phyloP scores from a whole-genome alignment of 2,329 filamentous ascomycete species.

The Fusarium napiforme region DNA sequence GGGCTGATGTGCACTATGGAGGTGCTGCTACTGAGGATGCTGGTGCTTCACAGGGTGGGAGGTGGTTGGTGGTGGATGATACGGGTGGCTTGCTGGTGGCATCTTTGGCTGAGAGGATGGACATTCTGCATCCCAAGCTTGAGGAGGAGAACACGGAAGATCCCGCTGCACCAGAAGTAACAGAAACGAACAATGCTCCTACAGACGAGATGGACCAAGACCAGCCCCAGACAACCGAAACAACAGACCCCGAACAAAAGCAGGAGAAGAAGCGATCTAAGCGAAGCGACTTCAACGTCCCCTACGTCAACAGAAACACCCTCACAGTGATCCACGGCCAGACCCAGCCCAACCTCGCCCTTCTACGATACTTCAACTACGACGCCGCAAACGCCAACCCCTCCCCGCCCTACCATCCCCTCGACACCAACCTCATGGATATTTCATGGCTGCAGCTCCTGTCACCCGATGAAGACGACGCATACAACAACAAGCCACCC shows the following conservation, averaged over 20 bases:
- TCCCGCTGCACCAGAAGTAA: not conserved
- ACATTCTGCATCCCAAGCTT: conserved; percentile 70
- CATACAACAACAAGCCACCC: conserved; percentile 75
- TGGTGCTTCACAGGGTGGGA: conserved; percentile 50
- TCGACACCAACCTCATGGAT: conserved; percentile 82
- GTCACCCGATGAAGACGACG: conserved; percentile 77
- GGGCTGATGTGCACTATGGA: conserved; percentile 85
- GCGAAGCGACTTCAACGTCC: conserved; percentile 67
- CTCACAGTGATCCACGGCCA: conserved; percentile 84
- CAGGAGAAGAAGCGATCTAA: conserved; percentile 44
- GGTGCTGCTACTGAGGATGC: conserved; percentile 44
- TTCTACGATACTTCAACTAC: conserved; percentile 90
- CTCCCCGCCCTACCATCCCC: conserved; percentile 74
- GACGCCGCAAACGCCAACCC: conserved; percentile 74
- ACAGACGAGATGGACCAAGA: conserved; percentile 12
- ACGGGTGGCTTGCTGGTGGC: conserved; percentile 85
- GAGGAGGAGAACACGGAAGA: conserved; percentile 39
- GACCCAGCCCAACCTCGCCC: conserved; percentile 85
- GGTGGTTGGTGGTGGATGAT: conserved; percentile 89
- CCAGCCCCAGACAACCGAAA: conserved; percentile 15
- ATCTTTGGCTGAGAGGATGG: conserved; percentile 89
- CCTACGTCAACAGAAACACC: conserved; percentile 77
- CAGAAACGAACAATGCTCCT: not conserved
- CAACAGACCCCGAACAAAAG: conserved; percentile 16
- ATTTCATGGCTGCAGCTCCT: conserved; percentile 94